Base-by-base conservation (phyloP, 2,329 filamentous ascomycete species). In the Pseudocercospora fuligena region DNA sequence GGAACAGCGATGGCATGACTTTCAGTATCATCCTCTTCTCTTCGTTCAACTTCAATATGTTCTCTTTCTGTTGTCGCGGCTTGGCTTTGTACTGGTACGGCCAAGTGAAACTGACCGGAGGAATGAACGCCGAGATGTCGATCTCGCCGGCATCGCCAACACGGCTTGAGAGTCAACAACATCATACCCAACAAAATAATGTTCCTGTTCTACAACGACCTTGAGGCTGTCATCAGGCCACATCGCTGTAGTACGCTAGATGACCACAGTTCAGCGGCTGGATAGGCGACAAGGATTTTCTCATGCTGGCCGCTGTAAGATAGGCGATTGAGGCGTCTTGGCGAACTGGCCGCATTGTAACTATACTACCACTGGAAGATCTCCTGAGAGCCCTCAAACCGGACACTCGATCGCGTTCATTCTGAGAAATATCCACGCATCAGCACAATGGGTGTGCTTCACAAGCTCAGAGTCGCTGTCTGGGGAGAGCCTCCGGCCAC, bases 401-500 rank as follows among this genome's bases (percentile, higher is more conserved):
- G 25, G 11, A 2, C 51, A 27, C 51, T 1, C 19, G 47, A 51
- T 25, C 23, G 11, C 12, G 12, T 27, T 14, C 51, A 33, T 11
- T 6, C 25, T 16, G 21, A 29, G 51, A 54, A n/a, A n/a, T 8
- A 29, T 25, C 25, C 25, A 16, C 21, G 16, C 21, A 27, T 5
- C 51, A 27, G 14, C 27, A n/a, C 23, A n/a, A 74, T 74, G 73
- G 69, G 68, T 2, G 61, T 72, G 60, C 60, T 73, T 2, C 66
- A 70, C 66, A 69, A 66, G 21, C 33, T 73, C 29, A 61, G 72
- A 16, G 70, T 73, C 16, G 72, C 69, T 31, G 59, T 73, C 25
- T 74, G 73, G 73, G 73, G 73, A 64, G 67, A 70, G 19, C 69
- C 72, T 29, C 72, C 73, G 23, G 60, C 72, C 9, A 73, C 72